Evolutionary conservation across 257 asterid species (phyloP).

Genomic region (Solanum arcanum): DNA sequence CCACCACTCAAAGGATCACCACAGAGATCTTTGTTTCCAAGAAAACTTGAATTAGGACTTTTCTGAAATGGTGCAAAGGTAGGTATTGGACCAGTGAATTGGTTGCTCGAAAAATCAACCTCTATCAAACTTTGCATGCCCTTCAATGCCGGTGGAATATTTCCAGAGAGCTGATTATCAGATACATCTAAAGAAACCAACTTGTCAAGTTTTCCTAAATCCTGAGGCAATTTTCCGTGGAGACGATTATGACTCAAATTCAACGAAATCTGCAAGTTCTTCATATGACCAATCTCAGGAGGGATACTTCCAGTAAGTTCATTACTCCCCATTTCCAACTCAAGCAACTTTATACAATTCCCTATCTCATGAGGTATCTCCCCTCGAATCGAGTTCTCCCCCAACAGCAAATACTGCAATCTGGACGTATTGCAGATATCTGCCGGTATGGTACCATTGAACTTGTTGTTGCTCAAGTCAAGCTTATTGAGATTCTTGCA

Average conservation of each 20-base stretch:
- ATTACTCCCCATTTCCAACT: conserved; percentile 68
- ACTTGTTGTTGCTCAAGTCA: conserved; percentile 63
- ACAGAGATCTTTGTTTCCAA: conserved; percentile 77
- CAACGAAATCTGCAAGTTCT: conserved; percentile 77
- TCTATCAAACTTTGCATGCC: conserved; percentile 94
- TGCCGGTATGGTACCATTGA: conserved; percentile 58
- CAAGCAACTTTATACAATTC: conserved; percentile 71
- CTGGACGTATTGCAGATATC: conserved; percentile 68
- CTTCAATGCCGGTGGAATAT: conserved; percentile 53
- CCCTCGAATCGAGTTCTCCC: conserved; percentile 58
- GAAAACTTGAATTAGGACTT: conserved; percentile 70
- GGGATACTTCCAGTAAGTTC: conserved; percentile 69
- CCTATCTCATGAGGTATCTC: conserved; percentile 78
- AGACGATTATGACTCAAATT: conserved; percentile 81
- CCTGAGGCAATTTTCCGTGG: conserved; percentile 67
- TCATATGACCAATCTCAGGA: conserved; percentile 70
- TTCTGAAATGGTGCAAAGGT: conserved; percentile 73
- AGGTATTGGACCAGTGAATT: conserved; percentile 67
- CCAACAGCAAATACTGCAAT: conserved; percentile 62
- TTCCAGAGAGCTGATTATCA: conserved; percentile 69
- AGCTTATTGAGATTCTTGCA: conserved; percentile 77
- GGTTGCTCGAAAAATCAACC: conserved; percentile 86
- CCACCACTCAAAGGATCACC: conserved; percentile 65
- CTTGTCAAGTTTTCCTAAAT: conserved; percentile 82
- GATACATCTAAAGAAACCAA: conserved; percentile 84